Evolutionary conservation across 2,329 filamentous ascomycete species (phyloP).

Genomic region (Sordariomycetes sp.): DNA sequence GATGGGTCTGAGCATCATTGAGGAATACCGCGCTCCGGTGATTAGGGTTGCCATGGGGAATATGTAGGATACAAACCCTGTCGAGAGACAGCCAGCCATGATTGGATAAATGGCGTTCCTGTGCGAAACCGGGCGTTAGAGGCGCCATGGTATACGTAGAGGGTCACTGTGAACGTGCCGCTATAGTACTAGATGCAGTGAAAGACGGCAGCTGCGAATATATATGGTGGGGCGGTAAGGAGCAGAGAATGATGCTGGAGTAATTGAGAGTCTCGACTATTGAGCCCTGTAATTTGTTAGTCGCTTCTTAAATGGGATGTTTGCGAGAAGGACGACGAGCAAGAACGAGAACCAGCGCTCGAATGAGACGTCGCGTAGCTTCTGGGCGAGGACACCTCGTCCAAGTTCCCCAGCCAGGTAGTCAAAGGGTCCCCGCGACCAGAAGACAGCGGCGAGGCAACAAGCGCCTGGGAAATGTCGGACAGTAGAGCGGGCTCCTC

Average conservation of each 20-base stretch:
- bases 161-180: slow-evolving; percentile 12
- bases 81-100: slow-evolving; percentile 43
- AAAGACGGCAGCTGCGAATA: slow-evolving; percentile 28
- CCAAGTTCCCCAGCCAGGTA: not conserved
- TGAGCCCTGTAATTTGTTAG: slow-evolving; percentile 15
- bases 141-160: slow-evolving; percentile 12
- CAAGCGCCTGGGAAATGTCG: no score
- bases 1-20: slow-evolving; percentile 20
- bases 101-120: slow-evolving; percentile 59
- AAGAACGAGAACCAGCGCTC: not conserved
- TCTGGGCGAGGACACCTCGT: not conserved
- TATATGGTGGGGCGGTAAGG: slow-evolving; percentile 51
- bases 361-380: not conserved
- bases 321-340: not conserved
- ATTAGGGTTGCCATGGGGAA: slow-evolving; percentile 47
- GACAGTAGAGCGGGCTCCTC: no score
- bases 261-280: slow-evolving; percentile 56
- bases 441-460: not conserved
- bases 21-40: slow-evolving; percentile 46
- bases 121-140: slow-evolving; percentile 31
- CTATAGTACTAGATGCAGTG: slow-evolving; percentile 49
- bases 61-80: slow-evolving; percentile 51
- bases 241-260: slow-evolving; percentile 43
- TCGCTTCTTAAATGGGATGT: not conserved
- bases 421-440: no score